Evolutionary conservation across 495 filamentous ascomycete genomes (phyloP), one percentile per base, ranked within the genome.

Genomic region (Evernia prunastri): DNA sequence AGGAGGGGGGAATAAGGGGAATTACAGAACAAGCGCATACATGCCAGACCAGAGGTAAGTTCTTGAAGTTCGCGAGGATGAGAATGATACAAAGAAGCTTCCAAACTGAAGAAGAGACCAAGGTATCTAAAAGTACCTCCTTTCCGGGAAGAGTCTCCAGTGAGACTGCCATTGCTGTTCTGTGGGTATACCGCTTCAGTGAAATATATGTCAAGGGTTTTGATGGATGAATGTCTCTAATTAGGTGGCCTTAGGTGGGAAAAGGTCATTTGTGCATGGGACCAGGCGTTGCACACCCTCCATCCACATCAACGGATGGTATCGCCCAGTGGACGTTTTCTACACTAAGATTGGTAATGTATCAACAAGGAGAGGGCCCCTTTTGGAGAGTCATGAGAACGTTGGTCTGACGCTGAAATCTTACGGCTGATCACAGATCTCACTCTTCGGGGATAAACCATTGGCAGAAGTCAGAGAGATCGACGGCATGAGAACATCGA

Each of bases 1-100:
- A 33, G 18, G 36, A 40, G 20, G 33, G 27, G n/a, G 27, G 11
- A 15, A 23, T 20, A 20, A 20, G 15, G 6, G 9, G 13, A 35
- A 5, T 33, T 10, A 25, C 36, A 18, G 11, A 56, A 25, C n/a
- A 15, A 31, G 47, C 25, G 82, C 84, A 64, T 77, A 86, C 82
- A 74, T 87, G 85, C 86, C 86, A 88, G 27, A 79, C 71, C 11
- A 83, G 74, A 13, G 86, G 86, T 45, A 87, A 73, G 60, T 75
- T 84, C 73, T 88, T 88, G 58, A 86, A 57, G 67, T 87, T 88
- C 43, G 79, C 61, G 0, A 87, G 56, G 0, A 80, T 79, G 35
- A 87, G 71, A 18, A 84, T 17, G 51, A 87, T 67, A 8, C 78
- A 77, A 0, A 86, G 68, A 2, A 77, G 61, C 59, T 75, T 77